Conservation (phyloP, 2,329 filamentous ascomycete species). For the Cercospora brassicicola region DNA sequence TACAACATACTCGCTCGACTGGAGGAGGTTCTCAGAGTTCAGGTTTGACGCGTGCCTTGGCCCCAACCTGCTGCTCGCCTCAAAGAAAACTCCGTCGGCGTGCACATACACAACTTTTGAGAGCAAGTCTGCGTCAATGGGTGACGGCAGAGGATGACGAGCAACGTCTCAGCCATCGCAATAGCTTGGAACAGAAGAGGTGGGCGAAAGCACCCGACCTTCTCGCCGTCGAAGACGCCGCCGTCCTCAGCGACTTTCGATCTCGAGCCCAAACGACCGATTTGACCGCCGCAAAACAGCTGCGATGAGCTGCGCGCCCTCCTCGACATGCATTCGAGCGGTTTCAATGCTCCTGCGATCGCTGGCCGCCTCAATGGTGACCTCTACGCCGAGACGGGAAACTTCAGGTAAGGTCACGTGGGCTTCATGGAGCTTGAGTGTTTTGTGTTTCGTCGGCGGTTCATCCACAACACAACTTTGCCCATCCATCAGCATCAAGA, state of each 20-base stretch:
- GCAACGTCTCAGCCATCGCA: background rate
- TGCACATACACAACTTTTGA: background rate
- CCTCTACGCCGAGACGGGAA: background rate
- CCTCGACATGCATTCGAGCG: background rate
- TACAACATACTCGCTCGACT: conserved; percentile 3
- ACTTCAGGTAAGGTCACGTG: background rate
- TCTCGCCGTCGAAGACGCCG: background rate
- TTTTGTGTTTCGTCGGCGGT: background rate
- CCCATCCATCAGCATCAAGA: background rate
- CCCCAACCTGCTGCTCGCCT: background rate
- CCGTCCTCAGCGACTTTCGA: background rate
- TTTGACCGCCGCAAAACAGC: background rate
- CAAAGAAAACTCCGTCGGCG: background rate
- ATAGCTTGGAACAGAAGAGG: background rate
- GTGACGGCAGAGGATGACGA: background rate
- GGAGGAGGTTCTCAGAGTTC: background rate
- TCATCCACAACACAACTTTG: background rate
- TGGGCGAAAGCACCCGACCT: background rate
- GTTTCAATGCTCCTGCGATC: background rate
- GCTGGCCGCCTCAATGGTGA: background rate
- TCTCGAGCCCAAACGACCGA: background rate
- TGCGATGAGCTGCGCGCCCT: background rate
- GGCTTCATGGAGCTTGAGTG: background rate
- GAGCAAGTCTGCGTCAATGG: background rate
- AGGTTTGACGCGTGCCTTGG: background rate